Percentiles rank a stretch among this genome's conserved stretches.
Conservation (phyloP, 1,284 basidiomycete genomes). For the Fistulinella cinereoalba region DNA sequence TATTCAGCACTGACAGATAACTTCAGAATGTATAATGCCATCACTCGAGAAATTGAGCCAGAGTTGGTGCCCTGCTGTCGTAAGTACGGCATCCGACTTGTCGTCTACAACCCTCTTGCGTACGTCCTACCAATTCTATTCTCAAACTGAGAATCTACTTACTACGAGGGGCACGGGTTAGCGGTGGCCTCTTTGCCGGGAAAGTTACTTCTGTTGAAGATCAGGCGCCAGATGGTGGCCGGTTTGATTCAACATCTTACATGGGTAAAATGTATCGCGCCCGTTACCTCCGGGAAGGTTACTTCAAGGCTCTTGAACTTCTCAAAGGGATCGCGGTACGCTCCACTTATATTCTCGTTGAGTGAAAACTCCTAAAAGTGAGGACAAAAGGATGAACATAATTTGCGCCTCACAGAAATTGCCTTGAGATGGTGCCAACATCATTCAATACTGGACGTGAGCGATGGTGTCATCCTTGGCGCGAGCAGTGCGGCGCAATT, state of each 20-base stretch:
- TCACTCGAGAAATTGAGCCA: slow-evolving; percentile 51
- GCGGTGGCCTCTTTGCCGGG: slow-evolving; percentile 32
- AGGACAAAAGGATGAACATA: slow-evolving; percentile 35
- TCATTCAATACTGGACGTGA: slow-evolving; percentile 43
- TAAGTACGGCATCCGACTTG: slow-evolving; percentile 52
- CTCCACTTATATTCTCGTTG: not conserved
- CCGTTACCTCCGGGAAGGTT: slow-evolving; percentile 45
- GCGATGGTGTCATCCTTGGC: slow-evolving; percentile 44
- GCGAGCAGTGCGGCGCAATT: slow-evolving; percentile 40
- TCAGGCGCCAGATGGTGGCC: slow-evolving; percentile 33
- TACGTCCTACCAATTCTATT: slow-evolving; percentile 15
- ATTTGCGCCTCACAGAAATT: slow-evolving; percentile 42
- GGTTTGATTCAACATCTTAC: slow-evolving; percentile 33
- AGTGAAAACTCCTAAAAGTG: not conserved
- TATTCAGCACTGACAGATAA: not conserved
- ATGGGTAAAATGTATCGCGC: slow-evolving; percentile 42
- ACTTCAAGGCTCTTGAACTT: slow-evolving; percentile 45
- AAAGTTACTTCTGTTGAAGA: slow-evolving; percentile 38
- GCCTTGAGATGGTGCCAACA: slow-evolving; percentile 49
- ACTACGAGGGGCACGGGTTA: not conserved
- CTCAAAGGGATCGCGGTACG: slow-evolving; percentile 40
- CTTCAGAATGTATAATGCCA: slow-evolving; percentile 49
- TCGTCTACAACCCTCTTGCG: slow-evolving; percentile 41
- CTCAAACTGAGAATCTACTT: too few species aligned
- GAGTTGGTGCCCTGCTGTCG: slow-evolving; percentile 57